Base-by-base conservation (phyloP, 495 filamentous ascomycete species). In the Tuber indicum region DNA sequence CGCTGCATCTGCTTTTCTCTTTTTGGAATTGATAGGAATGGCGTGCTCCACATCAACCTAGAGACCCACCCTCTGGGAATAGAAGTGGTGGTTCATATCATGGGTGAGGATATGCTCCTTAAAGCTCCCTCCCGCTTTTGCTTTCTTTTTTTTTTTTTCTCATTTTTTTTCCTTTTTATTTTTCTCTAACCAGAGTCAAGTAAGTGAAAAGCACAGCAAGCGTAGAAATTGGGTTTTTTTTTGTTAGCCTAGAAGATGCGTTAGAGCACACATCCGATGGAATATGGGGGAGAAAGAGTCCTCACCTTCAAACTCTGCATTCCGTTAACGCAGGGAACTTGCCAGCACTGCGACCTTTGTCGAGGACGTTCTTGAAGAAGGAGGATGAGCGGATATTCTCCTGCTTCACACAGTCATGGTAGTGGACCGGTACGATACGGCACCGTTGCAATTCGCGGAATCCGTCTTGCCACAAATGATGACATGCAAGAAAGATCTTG, bases 401-500 rank as follows among this genome's bases (percentile, higher is more conserved):
- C 41, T 82, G 71, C 32, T 82, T 74, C 39, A 43, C 49, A 14
- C 80, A 81, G 71, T 81, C 80, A 10, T 71, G 78, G 46, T 79
- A 81, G 44, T 78, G 71, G 79, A 78, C 75, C 44, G 79, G 75
- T 36, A 78, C 79, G 43, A 81, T 81, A 70, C 79, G 79, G 16
- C 79, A 81, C 32, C 75, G 79, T 23, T 78, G 69, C 8, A 81
- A 47, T 2, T 49, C 46, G 45, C 45, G 72, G 43, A 81, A 81
- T 72, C 75, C 75, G 43, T 71, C 79, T 43, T 81, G 78, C 79
- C 79, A 81, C 32, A 81, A 77, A 46, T 78, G 73, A 19, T 75
- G 76, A 41, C 80, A 81, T 36, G 77, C 77, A 62, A 79, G 79
- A 69, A 81, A 81, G 21, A 79, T 76, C 39, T 81, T 81, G 72